Evolutionary conservation across 2,329 filamentous ascomycete species (phyloP).

Genomic region (Cladosporium cucumerinum): DNA sequence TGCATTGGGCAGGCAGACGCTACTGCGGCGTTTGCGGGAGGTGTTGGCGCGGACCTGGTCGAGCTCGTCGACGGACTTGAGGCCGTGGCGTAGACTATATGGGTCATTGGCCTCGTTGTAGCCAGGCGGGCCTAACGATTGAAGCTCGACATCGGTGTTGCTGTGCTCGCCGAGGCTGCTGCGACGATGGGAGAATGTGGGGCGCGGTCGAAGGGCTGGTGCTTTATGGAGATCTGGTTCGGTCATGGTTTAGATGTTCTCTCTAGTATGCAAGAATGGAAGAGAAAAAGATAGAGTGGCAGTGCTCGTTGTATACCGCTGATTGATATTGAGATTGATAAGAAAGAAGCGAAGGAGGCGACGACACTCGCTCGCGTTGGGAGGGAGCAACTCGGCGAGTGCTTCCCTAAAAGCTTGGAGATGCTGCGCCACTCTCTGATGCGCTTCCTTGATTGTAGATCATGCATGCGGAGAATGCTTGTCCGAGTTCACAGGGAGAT

Average conservation of each 20-base stretch:
- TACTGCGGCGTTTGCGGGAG: conserved; percentile 66
- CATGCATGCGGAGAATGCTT: conserved; percentile 7
- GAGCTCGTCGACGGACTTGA: conserved; percentile 77
- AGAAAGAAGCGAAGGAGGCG: neutral
- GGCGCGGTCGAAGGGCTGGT: conserved; percentile 46
- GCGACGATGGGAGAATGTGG: conserved; percentile 34
- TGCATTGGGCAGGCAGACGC: conserved; percentile 40
- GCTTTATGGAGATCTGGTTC: conserved; percentile 48
- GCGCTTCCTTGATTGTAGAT: neutral
- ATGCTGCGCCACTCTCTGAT: neutral
- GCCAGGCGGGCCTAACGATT: conserved; percentile 46
- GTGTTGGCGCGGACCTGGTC: conserved; percentile 75
- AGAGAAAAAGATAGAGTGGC: neutral
- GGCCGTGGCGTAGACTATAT: conserved; percentile 69
- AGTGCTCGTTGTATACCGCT: neutral
- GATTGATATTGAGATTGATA: neutral
- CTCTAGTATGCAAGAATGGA: no score
- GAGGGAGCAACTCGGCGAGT: neutral
- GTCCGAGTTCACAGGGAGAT: neutral
- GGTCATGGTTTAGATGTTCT: neutral
- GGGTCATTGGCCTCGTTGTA: conserved; percentile 70
- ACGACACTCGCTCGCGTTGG: neutral
- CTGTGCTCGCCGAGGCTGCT: conserved; percentile 21
- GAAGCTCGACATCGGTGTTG: conserved; percentile 43
- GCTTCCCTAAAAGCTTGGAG: neutral